phyloP scores from a whole-genome alignment of 495 filamentous ascomycete genomes.

The Oleoguttula mirabilis region DNA sequence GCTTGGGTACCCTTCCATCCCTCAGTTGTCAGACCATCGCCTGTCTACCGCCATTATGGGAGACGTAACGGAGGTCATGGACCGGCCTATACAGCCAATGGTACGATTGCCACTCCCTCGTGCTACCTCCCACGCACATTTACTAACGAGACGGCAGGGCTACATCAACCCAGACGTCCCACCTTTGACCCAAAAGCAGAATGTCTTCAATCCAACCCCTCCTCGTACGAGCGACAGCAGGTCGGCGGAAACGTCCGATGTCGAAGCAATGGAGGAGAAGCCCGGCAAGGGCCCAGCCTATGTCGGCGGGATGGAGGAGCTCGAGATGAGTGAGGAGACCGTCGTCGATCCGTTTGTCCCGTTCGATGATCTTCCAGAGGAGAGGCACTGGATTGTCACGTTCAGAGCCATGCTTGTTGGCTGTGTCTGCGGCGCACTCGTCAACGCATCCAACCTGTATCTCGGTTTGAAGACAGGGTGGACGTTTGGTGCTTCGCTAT shows the following conservation, averaged over 20 bases:
- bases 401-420: constrained; percentile 46
- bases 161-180: constrained; percentile 8
- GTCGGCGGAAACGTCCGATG: neutral
- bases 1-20: too few species aligned
- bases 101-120: too few species aligned
- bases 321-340: constrained; percentile 3
- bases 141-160: neutral
- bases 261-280: constrained; percentile 1
- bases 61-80: too few species aligned
- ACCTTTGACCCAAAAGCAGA: constrained; percentile 6
- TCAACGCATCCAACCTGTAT: constrained; percentile 55
- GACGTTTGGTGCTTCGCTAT: constrained; percentile 43
- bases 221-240: neutral
- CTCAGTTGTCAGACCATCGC: too few species aligned
- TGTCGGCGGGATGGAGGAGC: constrained; percentile 2
- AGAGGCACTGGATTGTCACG: constrained; percentile 39
- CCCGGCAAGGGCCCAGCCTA: neutral
- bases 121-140: too few species aligned
- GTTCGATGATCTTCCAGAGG: constrained; percentile 27
- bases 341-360: constrained; percentile 17
- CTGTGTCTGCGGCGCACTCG: constrained; percentile 44
- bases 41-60: too few species aligned
- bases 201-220: neutral
- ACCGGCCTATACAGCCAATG: too few species aligned
- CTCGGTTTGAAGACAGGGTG: constrained; percentile 57